phyloP scores from a whole-genome alignment of 2,329 filamentous ascomycete genomes.

The Fusarium keratoplasticum region DNA sequence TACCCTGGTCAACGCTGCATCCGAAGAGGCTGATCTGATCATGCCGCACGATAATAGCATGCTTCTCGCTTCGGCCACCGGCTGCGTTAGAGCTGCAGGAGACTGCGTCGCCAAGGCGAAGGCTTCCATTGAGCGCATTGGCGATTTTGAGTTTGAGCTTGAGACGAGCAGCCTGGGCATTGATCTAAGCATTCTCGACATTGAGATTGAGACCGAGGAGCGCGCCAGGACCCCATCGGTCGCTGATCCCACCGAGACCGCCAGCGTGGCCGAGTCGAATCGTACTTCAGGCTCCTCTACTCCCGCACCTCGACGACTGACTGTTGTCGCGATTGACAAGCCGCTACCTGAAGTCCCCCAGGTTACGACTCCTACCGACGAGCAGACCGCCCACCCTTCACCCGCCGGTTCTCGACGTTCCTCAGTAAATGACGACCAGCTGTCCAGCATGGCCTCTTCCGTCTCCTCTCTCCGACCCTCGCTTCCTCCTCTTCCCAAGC shows the following conservation, averaged over 20 bases:
- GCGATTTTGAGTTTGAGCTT: constrained; percentile 89
- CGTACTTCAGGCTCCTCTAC: constrained; percentile 52
- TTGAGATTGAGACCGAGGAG: constrained; percentile 51
- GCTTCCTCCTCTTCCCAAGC: constrained; percentile 68
- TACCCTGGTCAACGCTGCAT: constrained; percentile 76
- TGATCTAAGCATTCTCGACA: constrained; percentile 64
- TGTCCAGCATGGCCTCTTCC: constrained; percentile 59
- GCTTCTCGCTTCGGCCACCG: constrained; percentile 82
- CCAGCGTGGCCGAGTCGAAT: constrained; percentile 54
- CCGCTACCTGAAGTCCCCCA: constrained; percentile 75
- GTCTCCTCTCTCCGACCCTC: constrained; percentile 60
- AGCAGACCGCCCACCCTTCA: constrained; percentile 48
- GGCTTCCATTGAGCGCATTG: constrained; percentile 85
- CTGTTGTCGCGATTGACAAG: constrained; percentile 68
- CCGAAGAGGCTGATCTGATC: constrained; percentile 81
- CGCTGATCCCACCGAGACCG: constrained; percentile 51
- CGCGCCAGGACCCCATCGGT: constrained; percentile 48
- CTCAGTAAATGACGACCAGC: constrained; percentile 55
- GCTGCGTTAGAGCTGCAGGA: constrained; percentile 89
- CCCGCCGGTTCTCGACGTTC: constrained; percentile 56
- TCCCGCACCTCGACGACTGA: constrained; percentile 52
- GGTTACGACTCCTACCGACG: constrained; percentile 55
- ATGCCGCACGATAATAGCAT: constrained; percentile 82
- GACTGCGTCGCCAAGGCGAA: constrained; percentile 92
- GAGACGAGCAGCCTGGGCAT: constrained; percentile 67